Conservation (phyloP, 1,284 basidiomycete genomes). For the Trichosporon asahii region DNA sequence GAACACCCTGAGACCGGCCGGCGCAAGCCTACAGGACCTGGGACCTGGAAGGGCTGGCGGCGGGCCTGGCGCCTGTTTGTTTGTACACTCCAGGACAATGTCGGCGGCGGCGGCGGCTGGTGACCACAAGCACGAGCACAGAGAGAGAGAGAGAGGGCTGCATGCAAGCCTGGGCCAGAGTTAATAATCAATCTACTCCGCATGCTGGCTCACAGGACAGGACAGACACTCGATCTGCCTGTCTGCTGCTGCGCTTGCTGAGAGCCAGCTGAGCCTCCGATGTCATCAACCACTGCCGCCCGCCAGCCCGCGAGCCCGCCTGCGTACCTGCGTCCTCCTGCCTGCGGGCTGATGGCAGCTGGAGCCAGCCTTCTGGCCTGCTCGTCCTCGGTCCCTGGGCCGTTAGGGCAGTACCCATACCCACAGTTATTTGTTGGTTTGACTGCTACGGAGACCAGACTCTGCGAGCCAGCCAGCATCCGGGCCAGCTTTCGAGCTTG, state of each 20-base stretch:
- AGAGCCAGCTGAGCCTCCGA: not conserved
- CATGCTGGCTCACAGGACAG: not conserved
- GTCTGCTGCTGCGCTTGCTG: too few species aligned
- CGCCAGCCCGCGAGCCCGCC: too few species aligned
- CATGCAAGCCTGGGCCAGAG: not conserved
- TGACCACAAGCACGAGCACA: not conserved
- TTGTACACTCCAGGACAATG: not conserved
- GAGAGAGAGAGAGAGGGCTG: not conserved
- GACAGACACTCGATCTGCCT: not conserved
- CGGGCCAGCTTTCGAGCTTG: not conserved
- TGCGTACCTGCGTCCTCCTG: not conserved
- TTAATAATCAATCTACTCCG: not conserved
- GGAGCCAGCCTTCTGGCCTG: not conserved
- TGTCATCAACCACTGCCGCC: not conserved
- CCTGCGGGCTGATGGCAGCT: not conserved
- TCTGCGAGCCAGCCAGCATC: not conserved
- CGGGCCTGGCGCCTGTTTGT: not conserved
- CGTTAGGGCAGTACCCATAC: not conserved
- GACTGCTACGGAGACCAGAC: too few species aligned
- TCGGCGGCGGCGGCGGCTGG: not conserved
- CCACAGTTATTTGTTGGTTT: not conserved
- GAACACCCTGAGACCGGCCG: not conserved
- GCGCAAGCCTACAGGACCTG: not conserved
- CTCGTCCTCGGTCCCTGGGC: constrained; percentile 2
- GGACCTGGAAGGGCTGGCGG: not conserved